phyloP scores from a whole-genome alignment of 495 filamentous ascomycete genomes.

The Xylaria cubensis region DNA sequence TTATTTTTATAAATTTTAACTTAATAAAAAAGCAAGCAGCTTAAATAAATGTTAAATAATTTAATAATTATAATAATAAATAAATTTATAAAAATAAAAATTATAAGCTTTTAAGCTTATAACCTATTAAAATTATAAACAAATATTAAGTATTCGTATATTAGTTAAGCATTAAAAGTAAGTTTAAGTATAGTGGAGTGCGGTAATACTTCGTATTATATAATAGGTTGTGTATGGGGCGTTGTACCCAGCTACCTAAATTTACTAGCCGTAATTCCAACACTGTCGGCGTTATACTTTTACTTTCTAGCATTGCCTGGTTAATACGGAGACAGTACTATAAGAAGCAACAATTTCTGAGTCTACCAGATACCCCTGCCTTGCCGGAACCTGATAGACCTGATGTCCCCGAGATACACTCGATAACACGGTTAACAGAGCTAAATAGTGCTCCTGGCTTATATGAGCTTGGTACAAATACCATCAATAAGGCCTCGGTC shows the following conservation, averaged over 20 bases:
- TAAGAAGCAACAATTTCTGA: neutral
- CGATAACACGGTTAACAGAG: neutral
- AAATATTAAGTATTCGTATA: too few relatives aligned
- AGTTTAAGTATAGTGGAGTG: too few relatives aligned
- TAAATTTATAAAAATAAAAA: slow-evolving; percentile 5
- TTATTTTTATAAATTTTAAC: neutral
- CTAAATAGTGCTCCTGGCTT: neutral
- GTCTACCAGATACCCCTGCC: neutral
- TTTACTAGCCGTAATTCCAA: too few relatives aligned
- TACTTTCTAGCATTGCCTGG: neutral
- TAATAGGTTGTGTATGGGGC: too few relatives aligned
- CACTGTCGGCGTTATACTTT: neutral
- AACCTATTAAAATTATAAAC: neutral
- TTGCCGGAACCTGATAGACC: neutral
- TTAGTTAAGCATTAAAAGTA: too few relatives aligned
- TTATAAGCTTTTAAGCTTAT: slow-evolving; percentile 19
- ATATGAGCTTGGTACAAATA: slow-evolving; percentile 9
- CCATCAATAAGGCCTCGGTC: too few relatives aligned
- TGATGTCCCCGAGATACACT: neutral
- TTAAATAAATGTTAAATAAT: too few relatives aligned
- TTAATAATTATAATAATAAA: neutral
- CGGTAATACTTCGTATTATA: too few relatives aligned
- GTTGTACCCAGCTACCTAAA: too few relatives aligned
- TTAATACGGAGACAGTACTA: neutral
- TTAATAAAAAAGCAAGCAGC: neutral